phyloP scores from a whole-genome alignment of 306 rosid species.

The Urtica urens region DNA sequence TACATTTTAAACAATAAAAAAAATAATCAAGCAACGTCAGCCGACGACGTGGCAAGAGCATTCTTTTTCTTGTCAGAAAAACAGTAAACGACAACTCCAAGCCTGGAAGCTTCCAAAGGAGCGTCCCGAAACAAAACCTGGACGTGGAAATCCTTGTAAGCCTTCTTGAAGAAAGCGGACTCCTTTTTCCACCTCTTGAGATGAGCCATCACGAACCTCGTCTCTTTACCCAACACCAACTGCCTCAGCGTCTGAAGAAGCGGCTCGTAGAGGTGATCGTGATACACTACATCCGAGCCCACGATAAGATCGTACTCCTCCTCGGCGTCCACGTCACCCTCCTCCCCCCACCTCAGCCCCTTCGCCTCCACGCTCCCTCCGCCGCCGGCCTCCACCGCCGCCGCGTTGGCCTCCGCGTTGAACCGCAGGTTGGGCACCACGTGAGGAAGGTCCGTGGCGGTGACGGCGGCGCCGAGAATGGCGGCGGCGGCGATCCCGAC shows the following conservation, averaged over 20 bases:
- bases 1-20: neutral
- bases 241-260: constrained; percentile 49
- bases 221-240: constrained; percentile 20
- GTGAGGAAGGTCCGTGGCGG: constrained; percentile 76
- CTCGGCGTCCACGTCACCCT: constrained; percentile 34
- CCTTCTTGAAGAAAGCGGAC: constrained; percentile 65
- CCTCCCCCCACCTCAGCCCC: constrained; percentile 68
- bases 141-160: constrained; percentile 47
- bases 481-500: constrained; percentile 82
- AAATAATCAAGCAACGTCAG: neutral
- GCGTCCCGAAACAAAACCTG: constrained; percentile 42
- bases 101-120: constrained; percentile 49
- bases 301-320: constrained; percentile 50
- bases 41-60: neutral
- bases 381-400: constrained; percentile 28
- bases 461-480: constrained; percentile 52
- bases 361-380: constrained; percentile 48
- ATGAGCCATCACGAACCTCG: constrained; percentile 75
- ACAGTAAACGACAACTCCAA: constrained; percentile 64
- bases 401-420: constrained; percentile 55
- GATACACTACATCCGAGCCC: constrained; percentile 90
- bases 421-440: constrained; percentile 57
- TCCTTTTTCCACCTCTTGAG: constrained; percentile 88
- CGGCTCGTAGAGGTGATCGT: constrained; percentile 69
- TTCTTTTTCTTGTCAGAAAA: constrained; percentile 15